These are phyloP conservation scores for Acanthamoeba divionensis DNA, from an alignment of 208 protist genomes.

Conservation along the genomic window DNA sequence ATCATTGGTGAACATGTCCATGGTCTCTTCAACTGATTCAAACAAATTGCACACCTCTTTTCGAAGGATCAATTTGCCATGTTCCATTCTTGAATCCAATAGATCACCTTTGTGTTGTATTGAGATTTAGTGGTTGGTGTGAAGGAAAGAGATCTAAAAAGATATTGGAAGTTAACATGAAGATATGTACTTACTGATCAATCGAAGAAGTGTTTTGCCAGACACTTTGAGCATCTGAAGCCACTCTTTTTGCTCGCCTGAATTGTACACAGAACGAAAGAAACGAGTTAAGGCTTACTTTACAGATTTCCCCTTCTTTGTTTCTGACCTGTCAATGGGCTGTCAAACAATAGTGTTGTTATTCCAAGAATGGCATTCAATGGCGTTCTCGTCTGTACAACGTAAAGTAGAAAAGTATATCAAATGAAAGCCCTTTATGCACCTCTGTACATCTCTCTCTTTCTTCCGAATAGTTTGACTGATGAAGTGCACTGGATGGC, in stretches of 20 bases:
- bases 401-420: neutral
- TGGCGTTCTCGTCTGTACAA: neutral
- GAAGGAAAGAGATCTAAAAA: neutral
- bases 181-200: neutral
- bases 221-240: neutral
- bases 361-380: slow-evolving; percentile 1
- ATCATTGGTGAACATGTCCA: too few relatives aligned
- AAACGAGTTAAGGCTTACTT: too few relatives aligned
- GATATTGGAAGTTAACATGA: too few relatives aligned
- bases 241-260: neutral
- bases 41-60: too few relatives aligned
- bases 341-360: neutral
- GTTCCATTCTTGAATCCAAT: neutral
- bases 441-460: too few relatives aligned
- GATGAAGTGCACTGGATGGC: too few relatives aligned
- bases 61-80: neutral
- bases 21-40: too few relatives aligned
- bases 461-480: too few relatives aligned
- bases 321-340: neutral
- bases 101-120: neutral
- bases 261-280: too few relatives aligned
- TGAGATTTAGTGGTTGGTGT: neutral
- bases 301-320: too few relatives aligned
- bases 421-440: neutral
- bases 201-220: neutral